These are phyloP conservation scores for Macaranga tanarius DNA, from an alignment of 441 rosid species.

Conservation along the genomic window DNA sequence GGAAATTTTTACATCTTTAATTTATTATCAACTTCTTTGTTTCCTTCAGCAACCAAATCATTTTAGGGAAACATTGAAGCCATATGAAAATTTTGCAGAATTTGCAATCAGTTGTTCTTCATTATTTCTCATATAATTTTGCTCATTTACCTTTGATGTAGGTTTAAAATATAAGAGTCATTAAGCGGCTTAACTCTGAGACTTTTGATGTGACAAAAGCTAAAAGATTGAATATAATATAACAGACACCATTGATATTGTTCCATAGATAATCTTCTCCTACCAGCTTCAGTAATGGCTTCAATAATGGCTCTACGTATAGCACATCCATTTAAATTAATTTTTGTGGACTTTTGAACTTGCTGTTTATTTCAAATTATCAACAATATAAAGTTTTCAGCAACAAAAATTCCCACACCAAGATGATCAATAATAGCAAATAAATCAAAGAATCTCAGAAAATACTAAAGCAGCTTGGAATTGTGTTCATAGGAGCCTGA, in stretches of 20 bases:
- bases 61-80: not conserved
- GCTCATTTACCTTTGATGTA: not conserved
- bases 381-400: not conserved
- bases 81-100: not conserved
- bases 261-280: not conserved
- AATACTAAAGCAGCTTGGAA: not conserved
- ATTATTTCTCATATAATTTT: not conserved
- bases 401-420: not conserved
- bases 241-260: too few relatives aligned
- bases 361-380: too few relatives aligned
- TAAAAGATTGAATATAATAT: too few relatives aligned
- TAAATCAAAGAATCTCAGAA: not conserved
- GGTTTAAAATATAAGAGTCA: not conserved
- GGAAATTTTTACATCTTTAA: not conserved
- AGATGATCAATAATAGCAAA: not conserved
- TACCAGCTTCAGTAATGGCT: not conserved
- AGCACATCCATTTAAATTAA: too few relatives aligned
- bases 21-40: not conserved
- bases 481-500: too few relatives aligned
- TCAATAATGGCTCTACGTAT: not conserved
- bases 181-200: too few relatives aligned
- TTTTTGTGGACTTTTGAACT: too few relatives aligned
- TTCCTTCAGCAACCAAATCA: not conserved
- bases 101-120: not conserved
- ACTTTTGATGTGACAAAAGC: too few relatives aligned